A percentile compares a stretch with the other conserved stretches of the same genome.
Conservation (phyloP, 352 stramenopile genomes). For the Stramenopiles sp. region DNA sequence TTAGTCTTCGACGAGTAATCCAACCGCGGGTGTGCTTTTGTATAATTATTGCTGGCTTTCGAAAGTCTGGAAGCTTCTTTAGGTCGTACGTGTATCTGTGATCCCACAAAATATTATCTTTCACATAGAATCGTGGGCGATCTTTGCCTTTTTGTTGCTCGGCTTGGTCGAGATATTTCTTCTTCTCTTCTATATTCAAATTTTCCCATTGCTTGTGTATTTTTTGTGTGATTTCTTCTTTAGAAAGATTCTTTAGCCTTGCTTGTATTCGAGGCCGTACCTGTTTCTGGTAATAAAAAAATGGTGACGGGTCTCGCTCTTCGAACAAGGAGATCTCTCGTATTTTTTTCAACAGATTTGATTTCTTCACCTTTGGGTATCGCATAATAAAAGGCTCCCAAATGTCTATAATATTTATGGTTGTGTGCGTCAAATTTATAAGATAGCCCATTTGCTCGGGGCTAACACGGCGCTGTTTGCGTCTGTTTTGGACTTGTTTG, state of each 20-base stretch:
- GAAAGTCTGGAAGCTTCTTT: conserved; percentile 3
- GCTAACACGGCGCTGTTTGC: background rate
- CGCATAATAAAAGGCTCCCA: background rate
- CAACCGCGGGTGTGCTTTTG: background rate
- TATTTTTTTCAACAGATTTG: background rate
- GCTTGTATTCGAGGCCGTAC: background rate
- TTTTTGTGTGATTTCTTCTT: conserved; percentile 9
- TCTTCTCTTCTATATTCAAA: background rate
- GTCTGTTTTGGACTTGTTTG: background rate
- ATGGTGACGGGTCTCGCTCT: background rate
- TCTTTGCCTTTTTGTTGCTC: background rate
- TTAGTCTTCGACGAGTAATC: background rate
- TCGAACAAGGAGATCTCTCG: background rate
- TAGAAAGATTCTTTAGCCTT: background rate
- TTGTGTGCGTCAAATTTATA: background rate
- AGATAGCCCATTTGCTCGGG: background rate
- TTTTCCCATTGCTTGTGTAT: conserved; percentile 7
- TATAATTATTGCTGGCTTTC: background rate
- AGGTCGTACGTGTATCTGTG: background rate
- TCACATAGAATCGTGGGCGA: background rate
- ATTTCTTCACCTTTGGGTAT: background rate
- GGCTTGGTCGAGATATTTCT: background rate
- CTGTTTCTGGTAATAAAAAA: conserved; percentile 8
- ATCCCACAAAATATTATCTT: background rate
- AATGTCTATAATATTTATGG: background rate